Evolutionary conservation across 2,329 filamentous ascomycete genomes (phyloP).

Genomic region (Apiospora saccharicola): DNA sequence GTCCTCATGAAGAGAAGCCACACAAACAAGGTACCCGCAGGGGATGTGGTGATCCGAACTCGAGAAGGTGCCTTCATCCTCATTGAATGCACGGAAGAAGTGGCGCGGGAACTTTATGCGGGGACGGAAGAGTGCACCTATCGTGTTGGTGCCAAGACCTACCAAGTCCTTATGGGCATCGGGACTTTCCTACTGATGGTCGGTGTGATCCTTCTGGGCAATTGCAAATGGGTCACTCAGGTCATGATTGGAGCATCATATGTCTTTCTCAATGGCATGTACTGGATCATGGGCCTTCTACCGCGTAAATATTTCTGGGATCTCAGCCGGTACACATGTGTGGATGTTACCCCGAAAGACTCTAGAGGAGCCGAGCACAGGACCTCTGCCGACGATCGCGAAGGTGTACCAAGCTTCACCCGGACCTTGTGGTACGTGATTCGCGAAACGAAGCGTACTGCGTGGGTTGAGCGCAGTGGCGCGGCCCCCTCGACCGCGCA

Average conservation of each 20-base stretch:
- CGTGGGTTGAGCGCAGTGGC: slow-evolving; percentile 61
- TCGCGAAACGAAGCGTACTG: slow-evolving; percentile 57
- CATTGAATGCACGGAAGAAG: slow-evolving; percentile 64
- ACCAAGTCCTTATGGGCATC: slow-evolving; percentile 62
- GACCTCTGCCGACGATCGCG: slow-evolving; percentile 44
- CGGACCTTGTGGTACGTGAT: slow-evolving; percentile 67
- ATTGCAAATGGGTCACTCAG: slow-evolving; percentile 68
- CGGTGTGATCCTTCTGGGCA: slow-evolving; percentile 66
- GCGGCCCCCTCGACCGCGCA: slow-evolving; percentile 59
- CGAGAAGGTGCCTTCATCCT: slow-evolving; percentile 67
- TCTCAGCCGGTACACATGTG: slow-evolving; percentile 57
- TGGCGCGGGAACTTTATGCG: slow-evolving; percentile 69
- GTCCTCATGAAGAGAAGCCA: slow-evolving; percentile 59
- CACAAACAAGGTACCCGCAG: slow-evolving; percentile 56
- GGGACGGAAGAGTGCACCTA: slow-evolving; percentile 67
- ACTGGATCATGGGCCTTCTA: slow-evolving; percentile 63
- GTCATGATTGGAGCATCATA: slow-evolving; percentile 65
- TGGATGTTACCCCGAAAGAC: slow-evolving; percentile 51
- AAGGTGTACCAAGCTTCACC: slow-evolving; percentile 58
- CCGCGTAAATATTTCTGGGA: slow-evolving; percentile 63
- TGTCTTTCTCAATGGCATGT: slow-evolving; percentile 65
- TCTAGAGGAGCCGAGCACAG: slow-evolving; percentile 45
- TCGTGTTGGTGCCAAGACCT: slow-evolving; percentile 52
- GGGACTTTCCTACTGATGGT: slow-evolving; percentile 68
- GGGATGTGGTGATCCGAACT: slow-evolving; percentile 69